Conservation (phyloP, 345 rosid species). For the Acer negundo region DNA sequence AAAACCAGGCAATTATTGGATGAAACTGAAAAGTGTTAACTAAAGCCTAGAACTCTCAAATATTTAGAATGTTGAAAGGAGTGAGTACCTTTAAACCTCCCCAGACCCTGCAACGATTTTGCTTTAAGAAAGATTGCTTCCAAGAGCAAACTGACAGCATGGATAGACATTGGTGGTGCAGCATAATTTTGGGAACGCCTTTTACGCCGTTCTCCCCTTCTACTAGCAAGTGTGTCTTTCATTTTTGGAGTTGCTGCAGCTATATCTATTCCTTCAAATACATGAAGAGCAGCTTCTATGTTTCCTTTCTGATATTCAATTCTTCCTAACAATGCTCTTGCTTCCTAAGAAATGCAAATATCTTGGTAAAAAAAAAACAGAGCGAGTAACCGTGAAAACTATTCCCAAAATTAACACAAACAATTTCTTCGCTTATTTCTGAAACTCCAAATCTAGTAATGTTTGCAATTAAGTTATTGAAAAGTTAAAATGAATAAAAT, state of each 20-base stretch:
- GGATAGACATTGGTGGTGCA: conserved; percentile 64
- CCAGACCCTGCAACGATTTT: conserved; percentile 70
- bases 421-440: background rate
- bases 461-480: background rate
- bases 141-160: conserved; percentile 68
- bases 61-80: background rate
- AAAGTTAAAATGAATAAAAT: background rate
- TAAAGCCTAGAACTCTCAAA: conserved; percentile 2
- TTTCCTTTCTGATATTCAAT: conserved; percentile 87
- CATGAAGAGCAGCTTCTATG: conserved; percentile 75
- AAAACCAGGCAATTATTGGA: background rate
- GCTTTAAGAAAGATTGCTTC: conserved; percentile 87
- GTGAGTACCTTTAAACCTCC: conserved; percentile 65
- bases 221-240: conserved; percentile 49
- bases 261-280: conserved; percentile 86
- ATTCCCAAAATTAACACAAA: background rate
- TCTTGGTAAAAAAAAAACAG: conserved; percentile 4
- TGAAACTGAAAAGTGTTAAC: background rate
- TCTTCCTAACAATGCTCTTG: conserved; percentile 84
- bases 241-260: conserved; percentile 65
- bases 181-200: conserved; percentile 46
- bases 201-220: conserved; percentile 48
- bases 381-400: background rate
- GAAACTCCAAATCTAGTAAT: background rate
- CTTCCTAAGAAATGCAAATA: conserved; percentile 54